Evolutionary conservation across 768 basidiomycete genomes (phyloP).

Genomic region (Pisolithus microcarpus): DNA sequence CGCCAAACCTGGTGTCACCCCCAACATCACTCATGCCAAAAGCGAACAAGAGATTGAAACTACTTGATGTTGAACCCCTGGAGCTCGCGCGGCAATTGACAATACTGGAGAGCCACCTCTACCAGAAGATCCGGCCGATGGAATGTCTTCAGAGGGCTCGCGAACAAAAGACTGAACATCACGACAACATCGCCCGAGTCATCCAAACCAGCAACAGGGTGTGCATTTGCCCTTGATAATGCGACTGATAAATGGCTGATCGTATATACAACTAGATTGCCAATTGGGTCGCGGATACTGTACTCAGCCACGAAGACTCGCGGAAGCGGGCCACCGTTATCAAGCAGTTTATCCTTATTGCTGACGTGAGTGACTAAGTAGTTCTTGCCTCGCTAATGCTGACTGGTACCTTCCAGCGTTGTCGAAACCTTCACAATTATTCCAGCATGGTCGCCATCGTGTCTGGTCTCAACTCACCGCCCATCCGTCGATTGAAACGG

Average conservation of each 20-base stretch:
- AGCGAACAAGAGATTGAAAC: slow-evolving; percentile 62
- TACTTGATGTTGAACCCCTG: slow-evolving; percentile 79
- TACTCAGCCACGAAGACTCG: slow-evolving; percentile 76
- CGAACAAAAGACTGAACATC: slow-evolving; percentile 63
- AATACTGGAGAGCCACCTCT: slow-evolving; percentile 80
- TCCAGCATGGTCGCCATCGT: slow-evolving; percentile 96
- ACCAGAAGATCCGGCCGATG: slow-evolving; percentile 80
- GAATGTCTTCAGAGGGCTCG: slow-evolving; percentile 85
- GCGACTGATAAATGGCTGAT: not conserved
- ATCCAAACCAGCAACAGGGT: slow-evolving; percentile 87
- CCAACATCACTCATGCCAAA: slow-evolving; percentile 75
- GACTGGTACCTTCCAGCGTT: slow-evolving; percentile 51
- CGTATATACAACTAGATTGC: slow-evolving; percentile 54
- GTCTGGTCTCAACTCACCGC: slow-evolving; percentile 89
- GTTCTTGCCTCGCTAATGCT: not conserved
- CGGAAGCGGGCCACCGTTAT: slow-evolving; percentile 73
- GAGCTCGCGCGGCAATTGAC: slow-evolving; percentile 93
- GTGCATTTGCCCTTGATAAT: slow-evolving; percentile 13
- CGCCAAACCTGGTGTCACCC: slow-evolving; percentile 49
- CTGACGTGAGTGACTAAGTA: slow-evolving; percentile 61
- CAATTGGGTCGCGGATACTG: slow-evolving; percentile 83
- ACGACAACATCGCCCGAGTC: slow-evolving; percentile 80
- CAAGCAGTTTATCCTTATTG: slow-evolving; percentile 86
- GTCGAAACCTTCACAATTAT: slow-evolving; percentile 85
- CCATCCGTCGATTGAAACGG: slow-evolving; percentile 85